Conservation (phyloP, 2,329 filamentous ascomycete species). For the Colletotrichum incanum region DNA sequence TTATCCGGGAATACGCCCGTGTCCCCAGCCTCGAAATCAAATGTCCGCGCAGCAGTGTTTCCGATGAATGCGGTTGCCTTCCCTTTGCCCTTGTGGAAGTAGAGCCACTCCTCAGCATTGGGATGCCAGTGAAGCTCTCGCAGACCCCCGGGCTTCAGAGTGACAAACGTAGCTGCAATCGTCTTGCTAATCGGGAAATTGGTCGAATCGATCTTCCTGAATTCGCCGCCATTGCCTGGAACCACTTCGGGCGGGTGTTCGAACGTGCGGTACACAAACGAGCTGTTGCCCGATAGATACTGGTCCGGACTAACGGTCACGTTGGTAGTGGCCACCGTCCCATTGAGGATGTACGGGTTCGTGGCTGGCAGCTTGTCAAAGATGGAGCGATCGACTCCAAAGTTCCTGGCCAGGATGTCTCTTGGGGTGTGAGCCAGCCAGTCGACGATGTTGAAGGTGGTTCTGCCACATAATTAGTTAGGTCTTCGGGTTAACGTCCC, state of each 20-base stretch:
- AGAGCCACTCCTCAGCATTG: constrained; percentile 80
- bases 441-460: constrained; percentile 80
- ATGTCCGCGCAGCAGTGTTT: constrained; percentile 73
- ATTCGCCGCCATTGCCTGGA: constrained; percentile 73
- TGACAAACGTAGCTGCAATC: constrained; percentile 76
- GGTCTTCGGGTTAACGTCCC: not conserved
- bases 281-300: constrained; percentile 65
- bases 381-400: constrained; percentile 72
- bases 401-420: constrained; percentile 77
- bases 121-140: constrained; percentile 81
- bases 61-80: constrained; percentile 78
- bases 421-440: constrained; percentile 79
- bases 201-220: constrained; percentile 76
- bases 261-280: constrained; percentile 74
- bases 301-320: constrained; percentile 60
- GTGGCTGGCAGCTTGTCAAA: constrained; percentile 72
- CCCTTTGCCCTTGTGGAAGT: constrained; percentile 75
- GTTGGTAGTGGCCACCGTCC: constrained; percentile 64
- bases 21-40: constrained; percentile 78
- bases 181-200: constrained; percentile 79
- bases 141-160: constrained; percentile 74
- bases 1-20: constrained; percentile 80
- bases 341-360: constrained; percentile 75
- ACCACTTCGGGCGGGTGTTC: constrained; percentile 70
- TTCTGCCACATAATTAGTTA: constrained; percentile 57